Conservation (phyloP, 495 filamentous ascomycete genomes). For the Penicillium pancosmium region DNA sequence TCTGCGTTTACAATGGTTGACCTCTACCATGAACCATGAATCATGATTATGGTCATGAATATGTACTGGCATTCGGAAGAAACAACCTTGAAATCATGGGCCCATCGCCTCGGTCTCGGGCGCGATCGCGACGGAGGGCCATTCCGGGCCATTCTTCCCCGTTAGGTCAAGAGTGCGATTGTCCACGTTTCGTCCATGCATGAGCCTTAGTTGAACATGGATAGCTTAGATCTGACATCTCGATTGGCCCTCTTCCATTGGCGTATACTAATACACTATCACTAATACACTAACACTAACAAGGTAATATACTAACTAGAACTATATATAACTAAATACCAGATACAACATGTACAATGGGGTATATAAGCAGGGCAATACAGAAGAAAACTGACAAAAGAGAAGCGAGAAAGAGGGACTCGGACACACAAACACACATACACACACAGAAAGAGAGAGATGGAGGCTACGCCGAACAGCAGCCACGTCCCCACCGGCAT, state of each 20-base stretch:
- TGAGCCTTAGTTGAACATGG: no score
- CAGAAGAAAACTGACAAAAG: no score
- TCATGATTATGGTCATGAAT: neutral
- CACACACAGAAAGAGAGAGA: neutral
- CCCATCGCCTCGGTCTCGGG: neutral
- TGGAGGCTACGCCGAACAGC: neutral
- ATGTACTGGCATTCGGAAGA: no score
- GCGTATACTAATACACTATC: neutral
- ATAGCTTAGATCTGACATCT: neutral
- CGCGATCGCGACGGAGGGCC: conserved; percentile 1
- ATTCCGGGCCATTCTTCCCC: conserved; percentile 6
- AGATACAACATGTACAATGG: no score
- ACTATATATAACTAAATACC: no score
- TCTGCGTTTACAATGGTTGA: neutral
- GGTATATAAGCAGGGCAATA: no score
- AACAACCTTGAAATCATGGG: no score
- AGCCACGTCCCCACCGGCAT: neutral
- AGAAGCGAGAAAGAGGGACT: no score
- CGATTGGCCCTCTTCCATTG: neutral
- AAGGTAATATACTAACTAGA: neutral
- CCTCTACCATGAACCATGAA: neutral
- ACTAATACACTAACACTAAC: neutral
- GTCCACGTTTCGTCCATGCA: no score
- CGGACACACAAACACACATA: no score
- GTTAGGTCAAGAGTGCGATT: no score